Evolutionary conservation across 495 filamentous ascomycete species (phyloP).

Genomic region (Podospora conica): DNA sequence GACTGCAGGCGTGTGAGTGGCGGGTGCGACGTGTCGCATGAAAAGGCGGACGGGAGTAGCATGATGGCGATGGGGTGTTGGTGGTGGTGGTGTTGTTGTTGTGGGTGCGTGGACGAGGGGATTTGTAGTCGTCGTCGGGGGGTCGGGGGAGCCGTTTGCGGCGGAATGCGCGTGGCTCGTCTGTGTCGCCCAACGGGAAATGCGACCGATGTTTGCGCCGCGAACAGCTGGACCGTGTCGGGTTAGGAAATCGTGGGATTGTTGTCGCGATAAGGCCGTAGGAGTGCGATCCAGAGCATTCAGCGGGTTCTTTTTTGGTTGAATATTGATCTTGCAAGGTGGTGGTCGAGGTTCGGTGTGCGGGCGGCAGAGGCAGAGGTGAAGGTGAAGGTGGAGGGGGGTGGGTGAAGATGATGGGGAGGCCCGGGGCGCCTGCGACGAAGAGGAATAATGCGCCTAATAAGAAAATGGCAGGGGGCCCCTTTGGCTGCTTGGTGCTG

Average conservation of each 20-base stretch:
- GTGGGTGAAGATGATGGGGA: constrained; percentile 13
- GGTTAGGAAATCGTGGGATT: neutral
- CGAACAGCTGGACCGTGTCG: constrained; percentile 8
- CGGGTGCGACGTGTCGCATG: constrained; percentile 57
- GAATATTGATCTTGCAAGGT: neutral
- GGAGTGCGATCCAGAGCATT: neutral
- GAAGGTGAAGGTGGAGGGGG: constrained; percentile 11
- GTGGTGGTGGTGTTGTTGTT: neutral
- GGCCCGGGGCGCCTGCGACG: constrained; percentile 6
- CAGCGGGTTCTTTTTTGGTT: neutral
- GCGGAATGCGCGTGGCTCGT: constrained; percentile 10
- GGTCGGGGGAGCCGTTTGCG: constrained; percentile 4
- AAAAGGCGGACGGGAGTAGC: constrained; percentile 66
- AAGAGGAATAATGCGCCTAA: constrained; percentile 33
- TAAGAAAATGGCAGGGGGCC: constrained; percentile 28
- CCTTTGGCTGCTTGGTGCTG: constrained; percentile 8
- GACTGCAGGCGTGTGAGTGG: constrained; percentile 46
- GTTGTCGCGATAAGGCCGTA: neutral
- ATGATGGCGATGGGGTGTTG: constrained; percentile 30
- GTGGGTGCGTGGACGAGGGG: neutral
- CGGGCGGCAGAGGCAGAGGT: neutral
- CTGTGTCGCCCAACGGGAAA: constrained; percentile 12
- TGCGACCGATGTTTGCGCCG: neutral
- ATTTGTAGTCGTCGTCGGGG: neutral
- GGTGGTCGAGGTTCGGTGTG: constrained; percentile 2